A percentile compares a stretch with the other conserved stretches of the same genome.
phyloP scores from a whole-genome alignment of 306 rosid genomes.

The Canavalia gladiata region DNA sequence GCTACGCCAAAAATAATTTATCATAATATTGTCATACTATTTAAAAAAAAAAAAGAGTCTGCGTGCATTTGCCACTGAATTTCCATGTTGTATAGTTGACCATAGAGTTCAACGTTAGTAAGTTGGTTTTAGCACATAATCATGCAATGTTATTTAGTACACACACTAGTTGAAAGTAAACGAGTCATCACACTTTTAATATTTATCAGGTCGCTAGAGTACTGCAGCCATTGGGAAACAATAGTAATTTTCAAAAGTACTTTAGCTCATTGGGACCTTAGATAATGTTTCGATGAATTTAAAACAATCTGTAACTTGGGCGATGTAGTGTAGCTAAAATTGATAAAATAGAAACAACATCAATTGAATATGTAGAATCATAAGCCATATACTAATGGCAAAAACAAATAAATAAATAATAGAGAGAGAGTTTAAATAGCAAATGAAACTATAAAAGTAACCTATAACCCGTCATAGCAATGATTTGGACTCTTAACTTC shows the following conservation, averaged over 20 bases:
- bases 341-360: background rate
- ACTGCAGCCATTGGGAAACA: background rate
- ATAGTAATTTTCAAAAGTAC: background rate
- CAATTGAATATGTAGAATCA: background rate
- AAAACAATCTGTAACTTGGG: background rate
- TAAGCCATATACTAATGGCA: background rate
- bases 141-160: conserved; percentile 2
- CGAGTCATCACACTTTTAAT: background rate
- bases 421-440: background rate
- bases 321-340: background rate
- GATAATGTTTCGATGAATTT: conserved; percentile 1
- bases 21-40: no score
- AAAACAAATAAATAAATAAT: background rate
- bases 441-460: background rate
- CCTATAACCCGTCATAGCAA: background rate
- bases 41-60: background rate
- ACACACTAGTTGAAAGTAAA: background rate
- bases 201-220: background rate
- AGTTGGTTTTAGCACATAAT: background rate
- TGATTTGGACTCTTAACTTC: conserved; percentile 11
- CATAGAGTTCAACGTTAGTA: background rate
- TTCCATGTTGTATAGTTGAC: background rate
- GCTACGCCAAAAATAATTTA: no score
- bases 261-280: background rate
- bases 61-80: background rate